Conservation (phyloP, 2,329 filamentous ascomycete species). For the Chaetomiaceae sp. region DNA sequence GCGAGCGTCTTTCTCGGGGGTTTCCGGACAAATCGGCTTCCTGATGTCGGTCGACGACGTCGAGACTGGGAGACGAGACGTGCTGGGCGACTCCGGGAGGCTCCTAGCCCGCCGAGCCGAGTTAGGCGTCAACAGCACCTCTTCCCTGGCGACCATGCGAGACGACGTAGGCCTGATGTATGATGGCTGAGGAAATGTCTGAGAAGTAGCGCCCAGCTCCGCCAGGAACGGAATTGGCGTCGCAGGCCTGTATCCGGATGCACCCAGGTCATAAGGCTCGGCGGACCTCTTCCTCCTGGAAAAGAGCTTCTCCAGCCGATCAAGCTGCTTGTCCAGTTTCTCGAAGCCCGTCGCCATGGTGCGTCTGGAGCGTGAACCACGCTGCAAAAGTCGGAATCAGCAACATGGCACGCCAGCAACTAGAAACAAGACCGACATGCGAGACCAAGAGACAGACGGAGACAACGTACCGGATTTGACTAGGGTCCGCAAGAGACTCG, state of each 20-base stretch:
- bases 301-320: slow-evolving; percentile 47
- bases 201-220: slow-evolving; percentile 21
- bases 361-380: neutral
- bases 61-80: slow-evolving; percentile 4
- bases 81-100: slow-evolving; percentile 19
- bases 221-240: slow-evolving; percentile 3
- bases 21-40: neutral
- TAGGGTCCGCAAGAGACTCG: no score
- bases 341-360: slow-evolving; percentile 46
- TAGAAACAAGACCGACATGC: no score
- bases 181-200: slow-evolving; percentile 44
- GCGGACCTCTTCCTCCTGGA: slow-evolving; percentile 34
- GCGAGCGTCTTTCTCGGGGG: neutral
- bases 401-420: neutral
- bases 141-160: slow-evolving; percentile 53
- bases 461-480: no score
- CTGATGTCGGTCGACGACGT: neutral
- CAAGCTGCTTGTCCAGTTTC: slow-evolving; percentile 46
- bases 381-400: neutral
- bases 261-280: neutral
- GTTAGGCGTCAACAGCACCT: slow-evolving; percentile 24
- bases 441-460: no score
- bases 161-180: slow-evolving; percentile 51
- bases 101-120: slow-evolving; percentile 20
- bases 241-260: neutral